A percentile compares a stretch with the other conserved stretches of the same genome.
Conservation (phyloP, 2,329 filamentous ascomycete genomes). For the Epichloe sibirici region DNA sequence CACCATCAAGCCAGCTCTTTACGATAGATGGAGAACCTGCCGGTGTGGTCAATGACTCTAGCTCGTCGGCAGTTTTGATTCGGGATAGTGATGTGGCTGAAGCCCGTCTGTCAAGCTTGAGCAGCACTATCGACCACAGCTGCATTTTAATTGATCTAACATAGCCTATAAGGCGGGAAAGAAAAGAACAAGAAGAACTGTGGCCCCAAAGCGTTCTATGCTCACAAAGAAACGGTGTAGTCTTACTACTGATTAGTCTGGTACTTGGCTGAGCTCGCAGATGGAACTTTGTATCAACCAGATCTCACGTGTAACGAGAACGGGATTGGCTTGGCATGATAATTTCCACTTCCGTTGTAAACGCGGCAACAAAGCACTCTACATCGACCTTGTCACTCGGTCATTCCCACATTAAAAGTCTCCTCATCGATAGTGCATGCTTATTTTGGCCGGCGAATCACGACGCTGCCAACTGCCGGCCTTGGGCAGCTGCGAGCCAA, state of each 20-base stretch:
- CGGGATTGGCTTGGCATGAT: neutral
- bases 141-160: neutral
- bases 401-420: neutral
- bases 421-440: neutral
- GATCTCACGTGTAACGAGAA: neutral
- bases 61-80: neutral
- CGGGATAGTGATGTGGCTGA: neutral
- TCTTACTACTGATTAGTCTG: neutral
- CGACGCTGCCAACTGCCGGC: neutral
- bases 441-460: neutral
- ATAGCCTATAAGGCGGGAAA: neutral
- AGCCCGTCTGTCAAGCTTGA: neutral
- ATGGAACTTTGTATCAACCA: neutral
- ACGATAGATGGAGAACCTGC: conserved; percentile 11
- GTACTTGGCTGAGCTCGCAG: neutral
- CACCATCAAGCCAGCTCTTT: conserved; percentile 11
- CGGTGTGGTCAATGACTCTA: conserved; percentile 9
- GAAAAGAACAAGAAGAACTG: neutral
- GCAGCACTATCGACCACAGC: neutral
- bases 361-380: neutral
- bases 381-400: neutral
- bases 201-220: neutral
- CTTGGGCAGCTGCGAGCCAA: neutral
- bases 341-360: neutral
- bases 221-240: neutral